Base-by-base conservation (phyloP, 345 rosid genomes). In the Psidium guajava region DNA sequence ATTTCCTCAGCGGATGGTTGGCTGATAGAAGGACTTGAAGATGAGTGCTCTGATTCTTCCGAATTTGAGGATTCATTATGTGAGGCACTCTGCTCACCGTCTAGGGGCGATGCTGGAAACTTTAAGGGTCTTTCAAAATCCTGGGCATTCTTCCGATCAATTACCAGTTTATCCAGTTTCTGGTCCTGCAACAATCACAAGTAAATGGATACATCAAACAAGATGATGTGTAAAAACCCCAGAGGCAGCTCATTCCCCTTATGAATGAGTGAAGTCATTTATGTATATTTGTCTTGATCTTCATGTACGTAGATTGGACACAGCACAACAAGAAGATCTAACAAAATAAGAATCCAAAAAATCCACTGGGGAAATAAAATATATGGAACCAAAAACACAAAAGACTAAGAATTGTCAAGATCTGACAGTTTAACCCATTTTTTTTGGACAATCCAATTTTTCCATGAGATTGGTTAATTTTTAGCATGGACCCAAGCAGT, bases 91-190 rank as follows among this genome's bases (percentile, higher is more conserved):
- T 91, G 94, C 15, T 91, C 93, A 8, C 53, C 82, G 12, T 90
- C 94, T 16, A 88, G 91, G 8, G 92, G 85, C 83, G 90, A 93
- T 53, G 87, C 40, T 88, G 89, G 91, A 52, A 91, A 92, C 92
- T 92, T 95, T 86, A 89, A 93, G 49, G 95, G 92, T 84, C 97
- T 94, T 86, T 94, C 95, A 82, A 93, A 93, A 84, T 94, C 98
- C 88, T 92, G 92, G 14, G 96, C 96, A 86, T 88, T 91, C 88
- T 92, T 89, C 22, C 87, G 89, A 69, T 95, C 98, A n/a, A 94
- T 94, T 84, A 90, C 88, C 56, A 94, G 24, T 64, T 93, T 94
- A 80, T 95, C 94, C 83, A 95, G 90, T 81, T 94, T 95, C 86
- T 95, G 96, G n/a, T 93, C 99, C 99, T 97, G 93, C 85, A 93